Percentiles rank a stretch among this genome's conserved stretches.
Conservation (phyloP, 2,329 filamentous ascomycete species). For the Berkeleyomyces rouxiae region DNA sequence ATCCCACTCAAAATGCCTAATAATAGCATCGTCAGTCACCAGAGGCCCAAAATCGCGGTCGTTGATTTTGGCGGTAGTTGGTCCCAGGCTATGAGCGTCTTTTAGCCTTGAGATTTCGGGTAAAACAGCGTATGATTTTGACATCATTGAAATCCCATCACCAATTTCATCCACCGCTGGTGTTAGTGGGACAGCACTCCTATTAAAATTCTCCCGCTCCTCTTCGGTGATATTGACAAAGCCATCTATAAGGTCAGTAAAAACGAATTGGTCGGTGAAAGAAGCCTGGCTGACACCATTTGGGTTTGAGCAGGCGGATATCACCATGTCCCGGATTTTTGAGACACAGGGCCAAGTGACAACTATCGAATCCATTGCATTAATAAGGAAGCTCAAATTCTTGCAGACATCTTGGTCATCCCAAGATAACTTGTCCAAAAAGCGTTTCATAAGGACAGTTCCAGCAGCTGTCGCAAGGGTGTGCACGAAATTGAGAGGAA, state of each 20-base stretch:
- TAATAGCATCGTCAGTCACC: constrained; percentile 10
- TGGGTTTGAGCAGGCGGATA: constrained; percentile 14
- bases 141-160: not conserved
- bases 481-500: constrained; percentile 33
- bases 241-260: constrained; percentile 4
- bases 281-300: not conserved
- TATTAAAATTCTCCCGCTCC: not conserved
- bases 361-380: constrained; percentile 35
- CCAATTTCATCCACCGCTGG: not conserved
- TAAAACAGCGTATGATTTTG: not conserved
- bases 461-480: constrained; percentile 31
- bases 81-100: not conserved
- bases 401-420: constrained; percentile 30
- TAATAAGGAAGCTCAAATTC: constrained; percentile 31
- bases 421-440: constrained; percentile 25
- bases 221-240: not conserved
- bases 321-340: constrained; percentile 24
- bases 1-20: constrained; percentile 1
- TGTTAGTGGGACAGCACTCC: not conserved
- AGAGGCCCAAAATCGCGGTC: constrained; percentile 2
- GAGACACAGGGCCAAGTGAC: constrained; percentile 30
- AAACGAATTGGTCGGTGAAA: not conserved
- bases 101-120: not conserved
- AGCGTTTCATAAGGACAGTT: constrained; percentile 30
- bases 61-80: not conserved